phyloP scores from a whole-genome alignment of 257 asterid genomes.

The Nicotiana otophora region DNA sequence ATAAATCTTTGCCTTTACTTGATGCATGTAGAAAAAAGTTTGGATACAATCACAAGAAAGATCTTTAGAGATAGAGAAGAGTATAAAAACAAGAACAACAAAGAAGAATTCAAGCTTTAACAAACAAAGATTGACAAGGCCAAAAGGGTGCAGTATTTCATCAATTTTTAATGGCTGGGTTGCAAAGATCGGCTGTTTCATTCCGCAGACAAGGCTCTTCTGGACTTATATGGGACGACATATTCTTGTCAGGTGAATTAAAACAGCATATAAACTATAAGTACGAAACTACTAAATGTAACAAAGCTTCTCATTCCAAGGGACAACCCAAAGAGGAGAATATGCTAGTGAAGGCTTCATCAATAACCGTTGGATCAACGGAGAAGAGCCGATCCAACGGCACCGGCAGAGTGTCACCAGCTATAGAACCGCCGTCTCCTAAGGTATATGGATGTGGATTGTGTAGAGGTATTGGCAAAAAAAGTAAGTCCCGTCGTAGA shows the following conservation, averaged over 20 bases:
- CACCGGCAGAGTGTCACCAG: slow-evolving; percentile 8
- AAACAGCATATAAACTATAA: not conserved
- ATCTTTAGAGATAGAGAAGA: too few species aligned
- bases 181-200: slow-evolving; percentile 51
- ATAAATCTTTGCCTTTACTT: too few species aligned
- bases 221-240: slow-evolving; percentile 53
- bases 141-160: too few species aligned
- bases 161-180: slow-evolving; percentile 30
- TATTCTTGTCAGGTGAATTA: slow-evolving; percentile 31
- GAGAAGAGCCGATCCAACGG: not conserved
- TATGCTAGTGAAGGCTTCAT: not conserved
- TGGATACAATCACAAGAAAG: too few species aligned
- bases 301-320: not conserved
- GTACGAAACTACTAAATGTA: not conserved
- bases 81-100: too few species aligned
- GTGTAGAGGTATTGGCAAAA: not conserved
- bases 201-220: slow-evolving; percentile 60
- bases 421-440: slow-evolving; percentile 50
- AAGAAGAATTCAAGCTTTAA: too few species aligned
- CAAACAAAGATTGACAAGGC: too few species aligned
- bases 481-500: not conserved
- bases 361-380: not conserved
- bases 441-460: slow-evolving; percentile 18
- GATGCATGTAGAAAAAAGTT: too few species aligned
- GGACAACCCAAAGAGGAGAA: not conserved